These are phyloP conservation scores for Coemansia sp. DNA, from an alignment of 192 early-diverging fungal genomes.

Conservation along the genomic window DNA sequence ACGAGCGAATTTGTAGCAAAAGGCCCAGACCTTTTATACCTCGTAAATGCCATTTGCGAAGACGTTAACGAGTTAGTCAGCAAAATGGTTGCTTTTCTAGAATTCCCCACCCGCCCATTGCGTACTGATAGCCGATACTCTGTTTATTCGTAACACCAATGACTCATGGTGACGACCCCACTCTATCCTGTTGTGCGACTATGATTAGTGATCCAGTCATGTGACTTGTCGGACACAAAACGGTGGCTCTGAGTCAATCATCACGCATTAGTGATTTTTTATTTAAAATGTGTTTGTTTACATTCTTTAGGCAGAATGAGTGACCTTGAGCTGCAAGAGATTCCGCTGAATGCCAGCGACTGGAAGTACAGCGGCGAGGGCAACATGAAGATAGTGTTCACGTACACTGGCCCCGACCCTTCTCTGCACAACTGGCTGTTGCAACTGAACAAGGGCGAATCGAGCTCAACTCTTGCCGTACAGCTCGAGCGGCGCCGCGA, in stretches of 20 bases:
- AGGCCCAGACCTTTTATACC: constrained; percentile 1
- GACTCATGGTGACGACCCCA: too few relatives aligned
- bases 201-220: too few relatives aligned
- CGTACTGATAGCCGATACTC: too few relatives aligned
- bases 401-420: constrained; percentile 53
- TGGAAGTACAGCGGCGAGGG: constrained; percentile 76
- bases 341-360: constrained; percentile 10
- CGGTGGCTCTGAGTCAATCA: too few relatives aligned
- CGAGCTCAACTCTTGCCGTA: constrained; percentile 1
- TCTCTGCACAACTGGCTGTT: constrained; percentile 26
- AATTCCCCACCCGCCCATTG: too few relatives aligned
- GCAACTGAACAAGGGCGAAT: constrained; percentile 26
- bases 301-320: neutral
- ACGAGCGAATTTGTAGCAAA: neutral
- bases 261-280: too few relatives aligned
- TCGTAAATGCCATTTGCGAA: too few relatives aligned
- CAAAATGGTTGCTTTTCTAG: neutral
- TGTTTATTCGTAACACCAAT: too few relatives aligned
- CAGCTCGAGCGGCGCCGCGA: constrained; percentile 1
- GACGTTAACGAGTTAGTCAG: neutral
- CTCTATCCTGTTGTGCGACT: too few relatives aligned
- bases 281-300: too few relatives aligned
- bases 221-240: too few relatives aligned
- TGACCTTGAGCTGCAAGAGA: neutral
- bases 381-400: constrained; percentile 68